Evolutionary conservation across 345 rosid species (phyloP), one percentile per base, ranked within the genome.

Genomic region (Euphorbia peplus): DNA sequence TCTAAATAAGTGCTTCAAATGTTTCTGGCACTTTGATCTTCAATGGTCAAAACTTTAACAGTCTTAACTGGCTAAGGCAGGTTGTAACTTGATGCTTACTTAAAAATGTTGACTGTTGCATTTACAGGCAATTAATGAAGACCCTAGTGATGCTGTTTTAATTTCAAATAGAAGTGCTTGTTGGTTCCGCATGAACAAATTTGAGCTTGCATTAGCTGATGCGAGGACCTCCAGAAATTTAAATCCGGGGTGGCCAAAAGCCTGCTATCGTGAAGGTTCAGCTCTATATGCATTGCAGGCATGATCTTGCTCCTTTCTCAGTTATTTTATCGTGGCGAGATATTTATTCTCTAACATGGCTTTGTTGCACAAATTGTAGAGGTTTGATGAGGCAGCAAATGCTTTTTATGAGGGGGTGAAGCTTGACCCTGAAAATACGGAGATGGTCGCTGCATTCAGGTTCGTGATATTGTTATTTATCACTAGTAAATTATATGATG

Each of bases 231-330:
- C 95, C 70, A 84, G 88, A 83, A 83, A 76, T 76, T 70, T 89
- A 56, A 85, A 79, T 76, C 90, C 95, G 0, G 88, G 89, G 64
- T 91, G 97, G 97, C 73, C 95, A 39, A 90, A 93, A 83, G 96
- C 83, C 53, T 93, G 96, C 78, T 93, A 83, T 73, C 83, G 96
- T 70, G 98, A 91, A 85, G 98, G 98, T 11, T 90, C 95, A 69
- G 96, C 98, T 75, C 83, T 93, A 67, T 87, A 85, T 7, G 76
- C 86, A 57, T 80, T 87, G 75, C 84, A 87, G 95, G 93, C 70
- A 78, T 73, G 70, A 56, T 39, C 29, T 68, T 28, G 44, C 21
- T 41, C 21, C 16, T 54, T 14, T 42, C 61, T 51, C 8, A 15
- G 19, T 54, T 8, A 15, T 35, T 9, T 26, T 60, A 72, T 19